These are phyloP conservation scores for Gillenia trifoliata DNA, from an alignment of 306 rosid genomes.

Conservation along the genomic window DNA sequence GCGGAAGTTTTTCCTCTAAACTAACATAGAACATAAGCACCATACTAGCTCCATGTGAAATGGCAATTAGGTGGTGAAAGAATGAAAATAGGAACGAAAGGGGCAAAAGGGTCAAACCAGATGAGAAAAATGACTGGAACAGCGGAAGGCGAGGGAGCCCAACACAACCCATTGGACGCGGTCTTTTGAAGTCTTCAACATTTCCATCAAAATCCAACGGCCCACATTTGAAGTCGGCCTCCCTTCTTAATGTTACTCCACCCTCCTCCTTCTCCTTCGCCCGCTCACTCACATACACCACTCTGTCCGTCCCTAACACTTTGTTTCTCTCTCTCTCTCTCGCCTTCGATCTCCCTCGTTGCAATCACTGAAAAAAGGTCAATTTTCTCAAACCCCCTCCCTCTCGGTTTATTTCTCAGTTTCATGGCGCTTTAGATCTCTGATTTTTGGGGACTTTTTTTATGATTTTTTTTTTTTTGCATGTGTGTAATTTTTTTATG, in stretches of 20 bases:
- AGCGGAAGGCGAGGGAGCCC: conserved; percentile 11
- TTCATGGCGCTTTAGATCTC: not conserved
- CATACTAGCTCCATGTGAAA: too few species aligned
- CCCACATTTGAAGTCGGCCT: conserved; percentile 22
- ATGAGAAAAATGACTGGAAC: conserved; percentile 13
- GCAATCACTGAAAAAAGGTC: conserved; percentile 41
- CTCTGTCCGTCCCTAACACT: not conserved
- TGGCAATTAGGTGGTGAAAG: not conserved
- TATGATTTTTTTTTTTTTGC: conserved; percentile 25
- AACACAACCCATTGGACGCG: conserved; percentile 25
- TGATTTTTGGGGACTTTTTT: not conserved
- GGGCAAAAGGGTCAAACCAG: conserved; percentile 4
- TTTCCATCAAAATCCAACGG: conserved; percentile 48
- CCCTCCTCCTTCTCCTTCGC: conserved; percentile 19
- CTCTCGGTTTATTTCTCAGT: not conserved
- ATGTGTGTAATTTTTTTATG: not conserved
- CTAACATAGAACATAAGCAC: too few species aligned
- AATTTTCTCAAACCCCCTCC: not conserved
- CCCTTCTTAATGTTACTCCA: conserved; percentile 16
- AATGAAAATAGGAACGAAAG: not conserved
- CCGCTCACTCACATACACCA: not conserved
- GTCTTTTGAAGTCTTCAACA: conserved; percentile 1
- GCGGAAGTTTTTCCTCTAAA: too few species aligned
- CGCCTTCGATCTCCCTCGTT: conserved; percentile 23
- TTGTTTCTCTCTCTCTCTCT: not conserved